Conservation (phyloP, 2,329 filamentous ascomycete genomes). For the Aspergillus japonicus region DNA sequence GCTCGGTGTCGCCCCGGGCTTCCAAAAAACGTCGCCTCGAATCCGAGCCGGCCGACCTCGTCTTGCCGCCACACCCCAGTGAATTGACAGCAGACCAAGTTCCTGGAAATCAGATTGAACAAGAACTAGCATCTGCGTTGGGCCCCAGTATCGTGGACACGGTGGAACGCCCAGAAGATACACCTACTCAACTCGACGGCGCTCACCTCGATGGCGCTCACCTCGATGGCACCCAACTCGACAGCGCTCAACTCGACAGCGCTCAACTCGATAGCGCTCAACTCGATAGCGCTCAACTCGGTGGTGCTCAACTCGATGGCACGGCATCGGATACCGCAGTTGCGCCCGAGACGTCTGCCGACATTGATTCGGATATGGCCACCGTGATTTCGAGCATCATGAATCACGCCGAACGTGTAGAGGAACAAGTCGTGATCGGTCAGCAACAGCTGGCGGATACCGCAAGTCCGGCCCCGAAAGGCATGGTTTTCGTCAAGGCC, state of each 20-base stretch:
- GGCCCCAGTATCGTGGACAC: slow-evolving; percentile 30
- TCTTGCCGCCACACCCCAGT: slow-evolving; percentile 18
- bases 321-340: slow-evolving; percentile 18
- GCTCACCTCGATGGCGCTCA: no score
- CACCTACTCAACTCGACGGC: slow-evolving; percentile 14
- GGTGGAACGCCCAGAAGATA: slow-evolving; percentile 23
- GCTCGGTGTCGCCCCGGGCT: slow-evolving; percentile 32
- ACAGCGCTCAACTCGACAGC: no score
- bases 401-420: slow-evolving; percentile 44
- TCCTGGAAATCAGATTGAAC: slow-evolving; percentile 36
- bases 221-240: no score
- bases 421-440: slow-evolving; percentile 39
- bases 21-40: slow-evolving; percentile 44
- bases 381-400: slow-evolving; percentile 46
- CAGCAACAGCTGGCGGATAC: slow-evolving; percentile 33
- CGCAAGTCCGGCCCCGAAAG: slow-evolving; percentile 32
- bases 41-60: slow-evolving; percentile 26
- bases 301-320: slow-evolving; percentile 7
- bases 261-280: no score
- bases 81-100: slow-evolving; percentile 22
- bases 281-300: no score
- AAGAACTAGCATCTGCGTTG: slow-evolving; percentile 38
- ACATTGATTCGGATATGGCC: slow-evolving; percentile 35
- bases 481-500: slow-evolving; percentile 42
- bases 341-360: slow-evolving; percentile 23